Evolutionary conservation across 2,329 filamentous ascomycete genomes (phyloP), one percentile per base, ranked within the genome.

Genomic region (Diplocarpon mali): DNA sequence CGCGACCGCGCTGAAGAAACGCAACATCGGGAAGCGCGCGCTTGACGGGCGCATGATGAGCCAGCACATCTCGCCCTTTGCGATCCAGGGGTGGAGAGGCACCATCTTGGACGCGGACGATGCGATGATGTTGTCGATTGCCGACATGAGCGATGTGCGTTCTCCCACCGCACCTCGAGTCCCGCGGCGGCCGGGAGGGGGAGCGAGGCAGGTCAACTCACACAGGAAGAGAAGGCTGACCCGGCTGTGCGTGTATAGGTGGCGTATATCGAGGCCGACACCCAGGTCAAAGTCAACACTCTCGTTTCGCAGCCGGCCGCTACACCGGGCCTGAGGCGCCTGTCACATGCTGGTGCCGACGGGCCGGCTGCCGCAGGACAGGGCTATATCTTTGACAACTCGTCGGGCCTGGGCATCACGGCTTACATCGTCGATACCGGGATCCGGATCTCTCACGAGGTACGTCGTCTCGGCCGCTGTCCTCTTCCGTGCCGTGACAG

Each of bases 181-280:
- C 20, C 7, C 20, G 7, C 20, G 20, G 20, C 20, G 3, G 20
- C 20, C 3, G 4, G 7, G 20, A 4, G 20, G 20, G 20, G 7
- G 20, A 24, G 20, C 3, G 20, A 20, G 8, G 17, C 17, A 24
- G 29, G n/a, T 8, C n/a, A 41, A 27, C 11, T 10, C 13, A 11
- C 2, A 12, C 30, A 10, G 4, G 24, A 30, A 27, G 30, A n/a
- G 6, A 32, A 38, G 17, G 30, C 36, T 47, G 29, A 46, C 38
- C n/a, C 28, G 15, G 8, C 8, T 24, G 30, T 32, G 8, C 43
- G 29, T 35, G 8, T 14, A 17, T 66, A 72, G 61, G 71, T 76
- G 37, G 67, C 65, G 5, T 75, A 72, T 50, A 62, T 76, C 27
- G 73, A 77, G 64, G 69, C 69, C 48, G 72, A 77, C 53, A 68